Percentiles rank a stretch among this genome's conserved stretches.
phyloP scores from a whole-genome alignment of 2,329 filamentous ascomycete genomes.

The Alternaria gaisen region DNA sequence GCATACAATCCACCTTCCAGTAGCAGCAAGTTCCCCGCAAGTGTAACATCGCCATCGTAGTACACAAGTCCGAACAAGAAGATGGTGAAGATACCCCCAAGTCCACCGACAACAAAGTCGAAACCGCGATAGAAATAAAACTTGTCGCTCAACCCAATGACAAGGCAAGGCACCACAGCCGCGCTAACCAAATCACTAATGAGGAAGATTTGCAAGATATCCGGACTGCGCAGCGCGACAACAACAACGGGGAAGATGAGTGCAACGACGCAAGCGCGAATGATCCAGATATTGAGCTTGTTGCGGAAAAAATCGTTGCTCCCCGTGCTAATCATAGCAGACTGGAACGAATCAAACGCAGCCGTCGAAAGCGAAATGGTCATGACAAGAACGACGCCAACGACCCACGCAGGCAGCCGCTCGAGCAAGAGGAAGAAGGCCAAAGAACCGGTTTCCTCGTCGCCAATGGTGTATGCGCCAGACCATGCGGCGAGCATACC shows the following conservation, averaged over 20 bases:
- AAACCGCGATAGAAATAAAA: conserved; percentile 80
- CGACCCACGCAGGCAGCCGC: conserved; percentile 79
- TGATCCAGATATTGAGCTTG: conserved; percentile 76
- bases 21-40: conserved; percentile 73
- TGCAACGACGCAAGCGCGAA: conserved; percentile 73
- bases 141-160: conserved; percentile 73
- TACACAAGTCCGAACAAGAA: conserved; percentile 84
- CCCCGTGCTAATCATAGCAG: conserved; percentile 83
- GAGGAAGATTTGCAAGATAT: conserved; percentile 81
- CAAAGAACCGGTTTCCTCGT: conserved; percentile 69
- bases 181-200: conserved; percentile 83
- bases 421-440: conserved; percentile 80
- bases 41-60: conserved; percentile 71
- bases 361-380: conserved; percentile 78
- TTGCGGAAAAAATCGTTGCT: conserved; percentile 89
- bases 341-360: conserved; percentile 82
- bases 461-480: conserved; percentile 72
- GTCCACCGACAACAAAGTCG: conserved; percentile 79
- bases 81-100: conserved; percentile 80
- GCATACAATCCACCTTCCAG: conserved; percentile 77
- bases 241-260: conserved; percentile 78
- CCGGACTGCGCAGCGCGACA: conserved; percentile 76
- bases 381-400: conserved; percentile 84
- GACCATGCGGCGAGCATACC: conserved; percentile 83
- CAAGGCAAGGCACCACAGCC: conserved; percentile 75